Conservation (phyloP, 129 eudicot species). For the Mikania micrantha region DNA sequence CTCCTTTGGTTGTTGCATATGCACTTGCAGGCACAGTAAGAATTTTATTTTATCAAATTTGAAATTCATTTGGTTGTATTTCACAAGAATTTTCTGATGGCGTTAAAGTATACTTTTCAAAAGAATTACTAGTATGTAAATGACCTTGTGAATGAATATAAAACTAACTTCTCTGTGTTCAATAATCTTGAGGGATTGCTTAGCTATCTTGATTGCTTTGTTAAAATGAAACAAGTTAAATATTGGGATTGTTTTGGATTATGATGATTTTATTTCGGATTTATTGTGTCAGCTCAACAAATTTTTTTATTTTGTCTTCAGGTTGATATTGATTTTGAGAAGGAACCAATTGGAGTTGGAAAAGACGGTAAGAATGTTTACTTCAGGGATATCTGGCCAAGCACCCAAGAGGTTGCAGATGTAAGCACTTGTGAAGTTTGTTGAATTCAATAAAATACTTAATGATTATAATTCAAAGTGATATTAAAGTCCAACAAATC, state of each 20-base stretch:
- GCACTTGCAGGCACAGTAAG: constrained; percentile 98
- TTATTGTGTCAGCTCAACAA: neutral
- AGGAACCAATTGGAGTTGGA: constrained; percentile 91
- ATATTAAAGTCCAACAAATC: neutral
- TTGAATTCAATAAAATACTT: neutral
- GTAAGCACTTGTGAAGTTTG: constrained; percentile 19
- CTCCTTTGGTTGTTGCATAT: constrained; percentile 94
- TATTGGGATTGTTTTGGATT: neutral
- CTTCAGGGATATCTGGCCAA: constrained; percentile 93
- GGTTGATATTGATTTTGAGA: constrained; percentile 95
- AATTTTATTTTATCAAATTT: neutral
- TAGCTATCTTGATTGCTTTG: neutral
- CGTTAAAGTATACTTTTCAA: neutral
- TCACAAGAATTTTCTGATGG: neutral
- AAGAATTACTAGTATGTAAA: neutral
- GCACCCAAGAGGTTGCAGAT: constrained; percentile 74
- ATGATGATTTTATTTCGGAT: neutral
- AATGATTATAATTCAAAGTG: neutral
- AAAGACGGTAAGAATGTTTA: constrained; percentile 80
- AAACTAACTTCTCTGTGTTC: neutral
- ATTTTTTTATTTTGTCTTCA: constrained; percentile 20
- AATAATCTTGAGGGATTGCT: neutral
- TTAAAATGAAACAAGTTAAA: neutral
- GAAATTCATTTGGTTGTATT: neutral
- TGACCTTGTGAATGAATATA: constrained; percentile 1